A percentile compares a stretch with the other conserved stretches of the same genome.
Evolutionary conservation across 1,284 basidiomycete genomes (phyloP).

Genomic region (Tilletiopsis washingtonensis): DNA sequence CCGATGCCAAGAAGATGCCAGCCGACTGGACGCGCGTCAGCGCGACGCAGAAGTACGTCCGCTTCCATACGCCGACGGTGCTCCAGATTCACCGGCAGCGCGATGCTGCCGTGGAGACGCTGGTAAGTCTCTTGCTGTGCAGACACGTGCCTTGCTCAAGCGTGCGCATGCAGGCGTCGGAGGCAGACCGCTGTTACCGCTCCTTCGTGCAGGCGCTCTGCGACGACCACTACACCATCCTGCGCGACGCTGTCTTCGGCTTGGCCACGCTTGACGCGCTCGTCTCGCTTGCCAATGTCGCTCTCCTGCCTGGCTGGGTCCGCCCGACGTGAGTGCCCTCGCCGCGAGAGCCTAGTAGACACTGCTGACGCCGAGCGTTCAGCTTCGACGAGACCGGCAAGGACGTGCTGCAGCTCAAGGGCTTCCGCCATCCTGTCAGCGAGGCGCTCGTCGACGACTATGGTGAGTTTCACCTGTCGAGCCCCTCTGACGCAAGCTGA

Average conservation of each 20-base stretch:
- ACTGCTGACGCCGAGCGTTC: not conserved
- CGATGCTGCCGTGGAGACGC: slow-evolving; percentile 67
- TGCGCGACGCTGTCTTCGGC: slow-evolving; percentile 24
- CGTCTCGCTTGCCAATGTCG: slow-evolving; percentile 21
- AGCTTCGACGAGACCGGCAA: not conserved
- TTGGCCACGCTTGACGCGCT: slow-evolving; percentile 35
- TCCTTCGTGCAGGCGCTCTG: slow-evolving; percentile 23
- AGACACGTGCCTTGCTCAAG: no score
- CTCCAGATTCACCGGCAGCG: slow-evolving; percentile 63
- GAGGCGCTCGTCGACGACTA: slow-evolving; percentile 24
- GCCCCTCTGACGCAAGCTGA: not conserved
- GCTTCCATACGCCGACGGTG: slow-evolving; percentile 75
- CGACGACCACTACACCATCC: slow-evolving; percentile 16
- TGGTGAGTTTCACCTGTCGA: not conserved
- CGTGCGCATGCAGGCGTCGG: no score
- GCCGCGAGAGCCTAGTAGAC: not conserved
- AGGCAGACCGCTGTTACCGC: slow-evolving; percentile 21
- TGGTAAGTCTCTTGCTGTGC: no score
- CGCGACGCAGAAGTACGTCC: slow-evolving; percentile 62
- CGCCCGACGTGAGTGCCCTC: slow-evolving; percentile 12
- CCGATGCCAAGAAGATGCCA: slow-evolving; percentile 67
- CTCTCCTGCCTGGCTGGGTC: slow-evolving; percentile 19
- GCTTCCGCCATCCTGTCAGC: slow-evolving; percentile 39
- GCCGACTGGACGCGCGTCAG: slow-evolving; percentile 71
- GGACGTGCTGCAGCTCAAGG: slow-evolving; percentile 14